Percentiles rank a stretch among this genome's conserved stretches.
Evolutionary conservation across 2,329 filamentous ascomycete species (phyloP).

Genomic region (Phialemonium atrogriseum): DNA sequence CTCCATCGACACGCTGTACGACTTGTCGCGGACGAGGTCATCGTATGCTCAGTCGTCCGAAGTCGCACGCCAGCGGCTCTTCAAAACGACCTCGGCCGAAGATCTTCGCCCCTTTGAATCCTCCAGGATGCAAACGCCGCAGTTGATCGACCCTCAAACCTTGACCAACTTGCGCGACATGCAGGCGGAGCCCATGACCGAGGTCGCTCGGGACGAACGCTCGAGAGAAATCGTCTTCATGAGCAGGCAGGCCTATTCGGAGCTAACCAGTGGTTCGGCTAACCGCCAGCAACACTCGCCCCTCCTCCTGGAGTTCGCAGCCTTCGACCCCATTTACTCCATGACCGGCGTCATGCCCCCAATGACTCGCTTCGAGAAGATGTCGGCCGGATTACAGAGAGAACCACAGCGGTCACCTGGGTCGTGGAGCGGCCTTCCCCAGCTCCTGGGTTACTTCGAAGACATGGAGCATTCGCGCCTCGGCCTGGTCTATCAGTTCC

Average conservation of each 20-base stretch:
- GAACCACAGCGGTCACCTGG: conserved; percentile 41
- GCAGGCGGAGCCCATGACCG: conserved; percentile 29
- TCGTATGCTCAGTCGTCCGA: conserved; percentile 28
- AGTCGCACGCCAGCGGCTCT: conserved; percentile 21
- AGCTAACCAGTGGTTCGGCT: conserved; percentile 32
- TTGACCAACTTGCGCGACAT: conserved; percentile 39
- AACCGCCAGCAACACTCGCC: conserved; percentile 40
- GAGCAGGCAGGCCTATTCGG: conserved; percentile 42
- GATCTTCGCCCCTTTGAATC: conserved; percentile 48
- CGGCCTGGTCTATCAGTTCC: conserved; percentile 68
- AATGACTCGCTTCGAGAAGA: conserved; percentile 56
- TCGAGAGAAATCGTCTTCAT: conserved; percentile 41
- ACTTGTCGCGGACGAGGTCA: conserved; percentile 60
- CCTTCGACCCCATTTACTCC: conserved; percentile 54
- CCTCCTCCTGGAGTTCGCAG: conserved; percentile 64
- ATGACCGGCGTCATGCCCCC: conserved; percentile 55
- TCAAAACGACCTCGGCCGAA: conserved; percentile 30
- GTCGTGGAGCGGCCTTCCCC: conserved; percentile 54
- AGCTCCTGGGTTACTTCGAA: conserved; percentile 64
- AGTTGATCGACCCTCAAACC: conserved; percentile 47
- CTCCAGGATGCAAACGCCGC: conserved; percentile 52
- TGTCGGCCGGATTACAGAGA: conserved; percentile 49
- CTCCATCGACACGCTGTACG: conserved; percentile 73
- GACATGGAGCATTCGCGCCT: conserved; percentile 62
- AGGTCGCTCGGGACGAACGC: conserved; percentile 20